Evolutionary conservation across 2,329 filamentous ascomycete species (phyloP).

Genomic region (Fusarium irregulare): DNA sequence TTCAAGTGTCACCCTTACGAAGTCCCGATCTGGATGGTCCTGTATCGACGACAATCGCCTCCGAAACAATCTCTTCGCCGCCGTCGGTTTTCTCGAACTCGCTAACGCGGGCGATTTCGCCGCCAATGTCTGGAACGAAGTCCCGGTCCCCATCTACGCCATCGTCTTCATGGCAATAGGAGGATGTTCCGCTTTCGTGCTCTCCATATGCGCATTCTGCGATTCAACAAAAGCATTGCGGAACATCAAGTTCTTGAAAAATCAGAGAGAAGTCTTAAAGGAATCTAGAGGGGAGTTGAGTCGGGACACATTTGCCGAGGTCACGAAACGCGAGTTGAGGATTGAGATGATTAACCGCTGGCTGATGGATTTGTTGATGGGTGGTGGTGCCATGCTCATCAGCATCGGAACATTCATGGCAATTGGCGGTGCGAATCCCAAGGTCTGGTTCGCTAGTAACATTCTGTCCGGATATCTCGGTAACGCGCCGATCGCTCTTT

Average conservation of each 20-base stretch:
- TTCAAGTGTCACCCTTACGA: constrained; percentile 31
- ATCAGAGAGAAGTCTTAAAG: constrained; percentile 53
- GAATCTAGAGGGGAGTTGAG: constrained; percentile 35
- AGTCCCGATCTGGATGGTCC: constrained; percentile 6
- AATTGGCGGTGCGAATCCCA: constrained; percentile 59
- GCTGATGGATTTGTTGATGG: constrained; percentile 63
- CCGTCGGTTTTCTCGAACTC: constrained; percentile 64
- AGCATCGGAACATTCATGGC: constrained; percentile 64
- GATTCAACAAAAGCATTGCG: constrained; percentile 57
- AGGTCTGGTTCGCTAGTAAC: constrained; percentile 61
- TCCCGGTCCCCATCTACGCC: constrained; percentile 61
- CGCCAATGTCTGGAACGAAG: constrained; percentile 67
- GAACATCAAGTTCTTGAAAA: constrained; percentile 59
- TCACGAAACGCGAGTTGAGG: constrained; percentile 61
- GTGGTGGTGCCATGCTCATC: constrained; percentile 61
- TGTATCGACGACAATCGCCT: constrained; percentile 36
- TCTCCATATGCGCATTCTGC: constrained; percentile 58
- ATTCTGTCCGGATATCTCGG: constrained; percentile 67
- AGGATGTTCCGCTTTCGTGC: constrained; percentile 57
- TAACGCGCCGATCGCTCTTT: constrained; percentile 61
- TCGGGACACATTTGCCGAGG: constrained; percentile 54
- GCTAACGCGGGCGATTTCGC: constrained; percentile 68
- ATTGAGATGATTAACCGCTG: constrained; percentile 63
- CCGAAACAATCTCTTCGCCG: constrained; percentile 47
- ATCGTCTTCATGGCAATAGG: constrained; percentile 64